Evolutionary conservation across 2,329 filamentous ascomycete genomes (phyloP).

Genomic region (Neopestalotiopsis sp.): DNA sequence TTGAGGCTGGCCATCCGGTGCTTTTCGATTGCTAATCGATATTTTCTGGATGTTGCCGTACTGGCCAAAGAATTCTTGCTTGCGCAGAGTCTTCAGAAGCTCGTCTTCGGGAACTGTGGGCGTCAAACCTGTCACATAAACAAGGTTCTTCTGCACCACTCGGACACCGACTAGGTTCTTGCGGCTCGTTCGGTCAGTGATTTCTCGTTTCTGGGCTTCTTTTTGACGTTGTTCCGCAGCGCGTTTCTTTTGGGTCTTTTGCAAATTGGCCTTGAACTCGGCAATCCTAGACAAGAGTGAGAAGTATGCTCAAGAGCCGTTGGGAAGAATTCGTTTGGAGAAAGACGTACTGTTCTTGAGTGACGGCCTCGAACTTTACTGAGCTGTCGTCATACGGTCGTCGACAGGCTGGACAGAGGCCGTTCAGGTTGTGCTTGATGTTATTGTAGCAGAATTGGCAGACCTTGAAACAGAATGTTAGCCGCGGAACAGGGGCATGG

Average conservation of each 20-base stretch:
- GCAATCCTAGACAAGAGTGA: slow-evolving; percentile 58
- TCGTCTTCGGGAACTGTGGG: slow-evolving; percentile 93
- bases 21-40: slow-evolving; percentile 95
- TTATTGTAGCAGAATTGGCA: slow-evolving; percentile 99
- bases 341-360: slow-evolving; percentile 77
- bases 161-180: slow-evolving; percentile 95
- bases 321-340: neutral
- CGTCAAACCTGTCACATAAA: slow-evolving; percentile 94
- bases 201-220: slow-evolving; percentile 94
- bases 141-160: slow-evolving; percentile 97
- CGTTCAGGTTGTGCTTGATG: slow-evolving; percentile 97
- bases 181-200: slow-evolving; percentile 84
- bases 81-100: slow-evolving; percentile 86
- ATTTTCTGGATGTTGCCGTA: slow-evolving; percentile 99
- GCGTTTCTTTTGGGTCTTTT: slow-evolving; percentile 92
- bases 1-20: slow-evolving; percentile 74
- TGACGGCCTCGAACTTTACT: slow-evolving; percentile 95
- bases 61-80: slow-evolving; percentile 94
- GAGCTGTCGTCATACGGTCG: slow-evolving; percentile 95
- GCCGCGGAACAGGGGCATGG: neutral
- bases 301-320: neutral
- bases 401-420: slow-evolving; percentile 95
- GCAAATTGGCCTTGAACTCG: slow-evolving; percentile 77
- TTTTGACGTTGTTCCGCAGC: slow-evolving; percentile 85
- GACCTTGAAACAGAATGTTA: slow-evolving; percentile 62